Conservation (phyloP, 441 rosid species). For the Gossypium gossypioides region DNA sequence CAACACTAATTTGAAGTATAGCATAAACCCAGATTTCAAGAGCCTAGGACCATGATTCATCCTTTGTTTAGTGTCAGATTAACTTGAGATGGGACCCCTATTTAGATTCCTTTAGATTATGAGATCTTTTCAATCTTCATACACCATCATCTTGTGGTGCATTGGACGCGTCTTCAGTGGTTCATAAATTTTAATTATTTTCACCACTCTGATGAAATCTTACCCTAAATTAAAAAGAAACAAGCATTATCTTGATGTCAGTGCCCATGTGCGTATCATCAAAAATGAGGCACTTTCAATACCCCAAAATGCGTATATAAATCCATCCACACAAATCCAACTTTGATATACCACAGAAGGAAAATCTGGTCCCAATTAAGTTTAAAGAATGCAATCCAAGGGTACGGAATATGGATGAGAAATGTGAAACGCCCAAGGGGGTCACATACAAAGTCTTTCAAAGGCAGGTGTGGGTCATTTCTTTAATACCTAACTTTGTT, state of each 20-base stretch:
- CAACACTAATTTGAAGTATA: not conserved
- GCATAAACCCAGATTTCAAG: not conserved
- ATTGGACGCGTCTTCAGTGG: not conserved
- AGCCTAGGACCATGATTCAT: not conserved
- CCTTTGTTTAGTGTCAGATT: not conserved
- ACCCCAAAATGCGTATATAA: not conserved
- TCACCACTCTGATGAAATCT: not conserved
- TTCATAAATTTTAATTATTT: not conserved
- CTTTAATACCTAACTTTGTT: not conserved
- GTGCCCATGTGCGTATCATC: not conserved
- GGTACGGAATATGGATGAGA: not conserved
- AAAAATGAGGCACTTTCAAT: not conserved
- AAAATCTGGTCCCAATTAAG: not conserved
- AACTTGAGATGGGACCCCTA: not conserved
- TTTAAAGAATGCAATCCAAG: not conserved
- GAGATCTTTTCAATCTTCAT: not conserved
- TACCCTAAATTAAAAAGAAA: not conserved
- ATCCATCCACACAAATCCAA: not conserved
- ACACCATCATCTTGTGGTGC: not conserved
- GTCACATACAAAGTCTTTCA: constrained; percentile 1
- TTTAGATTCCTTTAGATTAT: not conserved
- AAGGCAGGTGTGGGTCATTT: constrained; percentile 1
- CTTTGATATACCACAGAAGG: not conserved
- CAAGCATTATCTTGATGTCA: not conserved
- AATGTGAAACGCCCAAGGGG: constrained; percentile 5